phyloP scores from a whole-genome alignment of 1,284 basidiomycete species.

The Cryptococcus sp. region DNA sequence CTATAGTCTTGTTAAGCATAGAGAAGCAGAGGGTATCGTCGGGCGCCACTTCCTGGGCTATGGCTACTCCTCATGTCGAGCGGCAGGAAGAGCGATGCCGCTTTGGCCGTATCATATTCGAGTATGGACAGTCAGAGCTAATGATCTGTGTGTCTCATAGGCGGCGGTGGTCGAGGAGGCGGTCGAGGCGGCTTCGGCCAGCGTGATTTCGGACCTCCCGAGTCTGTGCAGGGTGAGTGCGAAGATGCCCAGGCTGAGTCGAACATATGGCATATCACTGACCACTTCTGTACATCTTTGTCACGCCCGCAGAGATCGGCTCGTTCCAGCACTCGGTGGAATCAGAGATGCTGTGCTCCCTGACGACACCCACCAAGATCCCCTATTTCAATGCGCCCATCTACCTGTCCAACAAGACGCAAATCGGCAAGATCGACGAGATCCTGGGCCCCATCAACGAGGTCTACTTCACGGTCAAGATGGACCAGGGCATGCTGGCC shows the following conservation, averaged over 20 bases:
- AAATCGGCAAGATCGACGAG: conserved; percentile 90
- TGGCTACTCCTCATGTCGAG: too few species aligned
- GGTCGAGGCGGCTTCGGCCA: conserved; percentile 65
- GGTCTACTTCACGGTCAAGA: conserved; percentile 97
- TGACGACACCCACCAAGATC: conserved; percentile 82
- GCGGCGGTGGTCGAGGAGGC: conserved; percentile 59
- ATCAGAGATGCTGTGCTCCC: conserved; percentile 95
- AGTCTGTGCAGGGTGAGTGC: conserved; percentile 71
- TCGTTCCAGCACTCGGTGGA: conserved; percentile 92
- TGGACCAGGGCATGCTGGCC: conserved; percentile 94
- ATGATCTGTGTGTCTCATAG: conserved; percentile 2
- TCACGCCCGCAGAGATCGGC: conserved; percentile 68
- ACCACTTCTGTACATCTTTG: background rate
- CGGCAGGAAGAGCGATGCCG: conserved; percentile 29
- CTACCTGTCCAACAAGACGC: conserved; percentile 96
- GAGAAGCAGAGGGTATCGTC: conserved; percentile 33
- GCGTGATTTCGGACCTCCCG: conserved; percentile 77
- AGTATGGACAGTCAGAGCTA: background rate
- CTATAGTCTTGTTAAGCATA: background rate
- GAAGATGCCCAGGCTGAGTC: background rate
- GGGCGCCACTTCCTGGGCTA: background rate
- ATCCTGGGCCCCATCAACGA: conserved; percentile 90
- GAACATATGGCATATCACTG: background rate
- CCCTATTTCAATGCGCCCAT: conserved; percentile 99
- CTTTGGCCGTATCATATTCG: background rate